Evolutionary conservation across 805 yeast genomes (phyloP), one percentile per base, ranked within the genome.

Genomic region (Yamadazyma paraphyllophila): DNA sequence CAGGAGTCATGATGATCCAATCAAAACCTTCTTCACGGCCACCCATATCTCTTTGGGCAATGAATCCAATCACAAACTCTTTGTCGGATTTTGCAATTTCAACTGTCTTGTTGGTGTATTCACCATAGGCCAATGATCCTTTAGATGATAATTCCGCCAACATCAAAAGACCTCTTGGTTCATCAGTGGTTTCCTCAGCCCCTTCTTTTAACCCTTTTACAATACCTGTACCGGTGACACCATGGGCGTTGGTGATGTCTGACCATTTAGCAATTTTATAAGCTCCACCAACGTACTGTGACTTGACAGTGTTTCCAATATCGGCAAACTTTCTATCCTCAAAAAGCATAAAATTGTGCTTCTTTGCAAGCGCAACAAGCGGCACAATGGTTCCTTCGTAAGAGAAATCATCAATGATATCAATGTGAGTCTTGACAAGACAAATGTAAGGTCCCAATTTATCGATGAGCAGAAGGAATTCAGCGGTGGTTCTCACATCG

Each of bases 301-400:
- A 79, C 69, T 92, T 91, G 44, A 94, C 99, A 1, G 99, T 94
- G 61, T 91, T 89, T 13, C 99, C 99, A 57, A 94, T 94, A 66
- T 94, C 99, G 17, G 99, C 99, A 67, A 94, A 94, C 69, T 94
- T 94, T 53, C 99, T 79, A 69, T 94, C 99, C 69, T 94, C 99
- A 62, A 94, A 94, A 54, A 94, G 85, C 75, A 94, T 69, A 60
- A 94, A 94, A 53, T 85, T 81, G 71, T 91, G 92, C 60, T 90
- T 89, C 56, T 80, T 70, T 15, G 97, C 80, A 27, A 94, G 72
- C 44, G 62, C 80, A 48, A 84, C 66, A 51, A 94, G 70, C 1
- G 98, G 97, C 6, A 66, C 66, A 25, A 92, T 78, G 0, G 97
- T 91, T 1, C 76, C 78, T 44, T 88, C 96, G 62, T 82, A 83